phyloP scores from a whole-genome alignment of 805 yeast species.

The Candida yuanshanica region DNA sequence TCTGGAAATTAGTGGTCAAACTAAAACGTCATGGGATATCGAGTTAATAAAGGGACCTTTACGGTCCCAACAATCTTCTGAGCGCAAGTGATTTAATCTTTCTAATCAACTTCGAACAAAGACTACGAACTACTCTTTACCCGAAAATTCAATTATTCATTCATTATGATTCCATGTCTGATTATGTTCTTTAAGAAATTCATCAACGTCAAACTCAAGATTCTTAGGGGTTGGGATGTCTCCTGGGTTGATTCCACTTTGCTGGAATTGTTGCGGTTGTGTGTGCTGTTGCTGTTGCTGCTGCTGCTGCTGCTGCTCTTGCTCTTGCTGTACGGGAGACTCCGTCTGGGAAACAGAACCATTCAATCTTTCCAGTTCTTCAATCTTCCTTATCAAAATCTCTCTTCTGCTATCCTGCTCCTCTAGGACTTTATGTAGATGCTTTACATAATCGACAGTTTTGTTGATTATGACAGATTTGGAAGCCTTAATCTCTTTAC shows the following conservation, averaged over 20 bases:
- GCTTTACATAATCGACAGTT: conserved; percentile 74
- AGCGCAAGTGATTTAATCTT: no score
- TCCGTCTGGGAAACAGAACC: conserved; percentile 8
- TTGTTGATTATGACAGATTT: conserved; percentile 72
- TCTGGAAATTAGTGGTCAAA: no score
- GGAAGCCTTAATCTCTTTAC: conserved; percentile 73
- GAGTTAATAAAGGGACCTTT: no score
- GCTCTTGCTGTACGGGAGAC: conserved; percentile 1
- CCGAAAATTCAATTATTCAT: neutral
- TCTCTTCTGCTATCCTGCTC: conserved; percentile 46
- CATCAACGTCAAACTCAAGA: conserved; percentile 21
- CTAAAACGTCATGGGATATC: no score
- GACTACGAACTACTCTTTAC: no score
- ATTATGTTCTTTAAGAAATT: conserved; percentile 18
- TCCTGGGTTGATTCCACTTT: conserved; percentile 12
- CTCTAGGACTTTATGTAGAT: conserved; percentile 54
- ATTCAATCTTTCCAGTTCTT: conserved; percentile 26
- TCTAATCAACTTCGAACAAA: no score
- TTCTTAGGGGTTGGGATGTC: conserved; percentile 10
- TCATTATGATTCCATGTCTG: conserved; percentile 11
- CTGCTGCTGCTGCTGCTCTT: conserved; percentile 1
- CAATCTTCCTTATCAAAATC: conserved; percentile 34
- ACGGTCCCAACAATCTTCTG: no score
- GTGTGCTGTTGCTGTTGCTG: neutral
- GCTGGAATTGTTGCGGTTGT: neutral